Conservation (phyloP, 164 flowering plant species). For the Vitis cinerea region DNA sequence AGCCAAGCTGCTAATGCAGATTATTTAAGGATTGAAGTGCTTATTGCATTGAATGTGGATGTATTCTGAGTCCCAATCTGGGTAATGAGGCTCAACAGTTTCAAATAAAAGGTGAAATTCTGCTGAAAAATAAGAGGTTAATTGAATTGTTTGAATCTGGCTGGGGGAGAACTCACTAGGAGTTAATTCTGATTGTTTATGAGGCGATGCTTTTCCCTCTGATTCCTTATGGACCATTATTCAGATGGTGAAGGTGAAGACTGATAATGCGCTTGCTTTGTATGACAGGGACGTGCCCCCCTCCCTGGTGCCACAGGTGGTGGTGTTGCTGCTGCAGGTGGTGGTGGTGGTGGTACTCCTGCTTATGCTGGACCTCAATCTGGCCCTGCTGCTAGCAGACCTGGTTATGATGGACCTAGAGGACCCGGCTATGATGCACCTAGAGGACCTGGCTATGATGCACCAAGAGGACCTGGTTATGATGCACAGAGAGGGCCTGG, state of each 20-base stretch:
- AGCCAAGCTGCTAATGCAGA: too few relatives aligned
- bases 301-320: slow-evolving; percentile 22
- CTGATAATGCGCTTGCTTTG: not conserved
- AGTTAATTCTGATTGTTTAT: too few relatives aligned
- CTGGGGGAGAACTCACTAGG: too few relatives aligned
- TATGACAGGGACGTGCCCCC: slow-evolving; percentile 26
- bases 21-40: too few relatives aligned
- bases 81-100: too few relatives aligned
- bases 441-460: slow-evolving; percentile 25
- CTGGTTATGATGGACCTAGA: slow-evolving; percentile 25
- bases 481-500: slow-evolving; percentile 27
- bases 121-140: too few relatives aligned
- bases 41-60: too few relatives aligned
- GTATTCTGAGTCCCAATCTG: too few relatives aligned
- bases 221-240: not conserved
- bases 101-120: too few relatives aligned
- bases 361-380: slow-evolving; percentile 26
- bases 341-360: slow-evolving; percentile 28
- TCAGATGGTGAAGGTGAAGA: slow-evolving; percentile 2
- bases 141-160: too few relatives aligned
- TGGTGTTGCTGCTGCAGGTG: slow-evolving; percentile 16
- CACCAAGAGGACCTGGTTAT: slow-evolving; percentile 27
- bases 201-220: not conserved
- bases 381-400: slow-evolving; percentile 27
- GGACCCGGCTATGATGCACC: slow-evolving; percentile 24